Evolutionary conservation across 2,329 filamentous ascomycete genomes (phyloP).

Genomic region (Fusarium pseudoanthophilum): DNA sequence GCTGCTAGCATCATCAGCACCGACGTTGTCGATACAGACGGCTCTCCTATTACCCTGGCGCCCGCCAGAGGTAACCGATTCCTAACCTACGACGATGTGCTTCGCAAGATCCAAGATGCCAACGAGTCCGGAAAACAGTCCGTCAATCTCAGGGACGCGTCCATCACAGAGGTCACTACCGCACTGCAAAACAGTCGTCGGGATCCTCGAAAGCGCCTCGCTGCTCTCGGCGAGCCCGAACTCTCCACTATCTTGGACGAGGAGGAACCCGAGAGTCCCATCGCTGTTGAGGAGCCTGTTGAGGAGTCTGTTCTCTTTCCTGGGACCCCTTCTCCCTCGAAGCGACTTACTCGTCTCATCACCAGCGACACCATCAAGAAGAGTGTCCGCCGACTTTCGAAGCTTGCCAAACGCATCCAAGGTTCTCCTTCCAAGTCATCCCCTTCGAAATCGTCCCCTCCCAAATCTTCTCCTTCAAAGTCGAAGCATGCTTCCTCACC

Average conservation of each 20-base stretch:
- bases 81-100: slow-evolving; percentile 35
- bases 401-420: not conserved
- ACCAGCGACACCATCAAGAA: slow-evolving; percentile 42
- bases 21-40: slow-evolving; percentile 18
- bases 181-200: slow-evolving; percentile 34
- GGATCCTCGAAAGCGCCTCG: slow-evolving; percentile 39
- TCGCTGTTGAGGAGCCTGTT: slow-evolving; percentile 38
- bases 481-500: slow-evolving; percentile 44
- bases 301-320: slow-evolving; percentile 36
- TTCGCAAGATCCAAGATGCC: slow-evolving; percentile 42
- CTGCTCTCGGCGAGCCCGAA: slow-evolving; percentile 38
- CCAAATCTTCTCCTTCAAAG: slow-evolving; percentile 33
- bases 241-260: slow-evolving; percentile 45
- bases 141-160: slow-evolving; percentile 44
- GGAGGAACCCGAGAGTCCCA: slow-evolving; percentile 45
- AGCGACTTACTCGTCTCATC: slow-evolving; percentile 44
- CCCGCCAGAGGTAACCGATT: slow-evolving; percentile 44
- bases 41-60: not conserved
- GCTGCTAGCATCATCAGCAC: slow-evolving; percentile 14
- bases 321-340: slow-evolving; percentile 47
- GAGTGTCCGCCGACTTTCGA: slow-evolving; percentile 40
- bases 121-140: slow-evolving; percentile 26
- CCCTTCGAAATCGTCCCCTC: slow-evolving; percentile 22
- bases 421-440: not conserved
- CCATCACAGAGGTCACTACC: slow-evolving; percentile 40